Evolutionary conservation across 805 yeast genomes (phyloP), one percentile per base, ranked within the genome.

Genomic region (Metschnikowia proteae): DNA sequence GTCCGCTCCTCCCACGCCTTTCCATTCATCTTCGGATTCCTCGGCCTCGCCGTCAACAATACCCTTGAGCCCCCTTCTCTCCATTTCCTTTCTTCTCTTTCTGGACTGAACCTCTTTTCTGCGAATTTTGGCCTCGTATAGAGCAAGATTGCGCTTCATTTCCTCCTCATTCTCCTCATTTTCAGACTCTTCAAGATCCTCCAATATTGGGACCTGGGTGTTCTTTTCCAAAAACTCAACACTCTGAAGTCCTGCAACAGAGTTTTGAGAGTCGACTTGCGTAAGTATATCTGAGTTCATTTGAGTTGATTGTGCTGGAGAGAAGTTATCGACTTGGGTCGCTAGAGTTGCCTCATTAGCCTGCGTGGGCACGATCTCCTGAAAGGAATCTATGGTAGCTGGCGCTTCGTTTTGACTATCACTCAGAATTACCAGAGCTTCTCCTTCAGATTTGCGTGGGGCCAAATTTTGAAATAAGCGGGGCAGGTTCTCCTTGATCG

Each of bases 21-120:
- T 78, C 87, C 89, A 88, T 69, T 88, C 96, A 71, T 88, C 96
- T 51, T 88, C 95, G 33, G 94, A 86, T 68, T 88, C 96, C 56
- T 80, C 90, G 38, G 96, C 96, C 70, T 87, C 94, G 43, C 85
- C 83, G 58, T 88, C 92, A 62, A 87, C 72, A 46, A 88, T 76
- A 26, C 78, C 73, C 46, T 74, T 74, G 17, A 82, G 55, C 2
- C 91, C 91, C 49, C 68, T 74, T 28, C 76, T 68, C 52, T 78
- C 85, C 71, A 84, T 65, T 52, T 81, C 86, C 52, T 68, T 76
- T 45, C 78, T 66, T 45, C 63, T 58, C 48, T 60, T 62, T 22
- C 72, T 60, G 3, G 58, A 50, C 46, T 60, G 60, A 37, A 73
- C 61, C 50, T 73, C 78, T 48, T 63, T 57, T 13, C 62, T 58